Percentiles rank a stretch among this genome's conserved stretches.
Evolutionary conservation across 352 stramenopile genomes (phyloP).

Genomic region (Globisporangium spinosum): DNA sequence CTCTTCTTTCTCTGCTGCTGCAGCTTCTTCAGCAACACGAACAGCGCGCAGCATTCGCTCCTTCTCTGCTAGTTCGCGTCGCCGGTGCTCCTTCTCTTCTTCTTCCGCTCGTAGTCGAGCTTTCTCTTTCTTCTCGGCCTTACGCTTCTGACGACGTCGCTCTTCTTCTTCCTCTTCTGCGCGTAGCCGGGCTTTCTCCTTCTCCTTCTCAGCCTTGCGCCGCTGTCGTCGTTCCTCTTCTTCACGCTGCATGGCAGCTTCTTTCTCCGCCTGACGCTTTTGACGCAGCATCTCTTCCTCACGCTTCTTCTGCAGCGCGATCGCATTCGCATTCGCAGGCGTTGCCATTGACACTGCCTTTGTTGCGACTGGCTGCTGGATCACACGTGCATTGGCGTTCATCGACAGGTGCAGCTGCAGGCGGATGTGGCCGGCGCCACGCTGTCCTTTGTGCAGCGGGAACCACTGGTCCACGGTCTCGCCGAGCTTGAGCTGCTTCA

Average conservation of each 20-base stretch:
- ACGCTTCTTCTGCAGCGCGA: conserved; percentile 16
- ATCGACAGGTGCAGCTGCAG: conserved; percentile 49
- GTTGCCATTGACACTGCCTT: conserved; percentile 10
- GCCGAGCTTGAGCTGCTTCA: conserved; percentile 46
- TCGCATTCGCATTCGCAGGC: background rate
- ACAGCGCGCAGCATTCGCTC: background rate
- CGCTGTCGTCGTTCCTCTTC: conserved; percentile 1
- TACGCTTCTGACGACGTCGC: conserved; percentile 2
- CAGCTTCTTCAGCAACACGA: conserved; percentile 5
- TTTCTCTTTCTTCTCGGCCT: conserved; percentile 12
- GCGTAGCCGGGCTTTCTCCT: conserved; percentile 6
- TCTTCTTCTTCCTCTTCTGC: conserved; percentile 11
- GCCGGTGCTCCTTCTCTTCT: background rate
- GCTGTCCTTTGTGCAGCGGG: conserved; percentile 47
- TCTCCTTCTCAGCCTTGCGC: conserved; percentile 13
- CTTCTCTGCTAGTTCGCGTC: conserved; percentile 5
- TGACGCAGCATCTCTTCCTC: conserved; percentile 13
- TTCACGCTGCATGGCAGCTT: background rate
- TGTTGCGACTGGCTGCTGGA: conserved; percentile 16
- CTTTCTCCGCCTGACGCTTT: conserved; percentile 6
- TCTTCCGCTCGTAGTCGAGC: conserved; percentile 3
- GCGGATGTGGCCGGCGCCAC: conserved; percentile 37
- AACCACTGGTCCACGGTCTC: conserved; percentile 54
- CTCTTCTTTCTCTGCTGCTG: conserved; percentile 12
- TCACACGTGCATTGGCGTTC: conserved; percentile 6